Evolutionary conservation across 257 asterid species (phyloP), one percentile per base, ranked within the genome.

Genomic region (Solanum raphanifolium): DNA sequence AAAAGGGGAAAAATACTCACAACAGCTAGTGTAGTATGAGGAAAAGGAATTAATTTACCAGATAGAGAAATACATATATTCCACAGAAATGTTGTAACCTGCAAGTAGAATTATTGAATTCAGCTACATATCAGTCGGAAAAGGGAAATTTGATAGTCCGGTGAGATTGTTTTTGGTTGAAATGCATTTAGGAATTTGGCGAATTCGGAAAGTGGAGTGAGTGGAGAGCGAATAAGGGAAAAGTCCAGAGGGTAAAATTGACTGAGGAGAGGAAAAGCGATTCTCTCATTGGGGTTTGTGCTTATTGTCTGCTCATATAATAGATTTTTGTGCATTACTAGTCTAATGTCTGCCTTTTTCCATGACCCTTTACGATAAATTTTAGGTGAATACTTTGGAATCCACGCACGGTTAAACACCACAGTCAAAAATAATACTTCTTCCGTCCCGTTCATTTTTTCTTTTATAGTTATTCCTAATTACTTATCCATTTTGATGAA

Each of bases 261-360:
- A 92, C 88, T 58, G 88, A 52, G 71, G 38, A 16, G 66, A 21
- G 66, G 46, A 21, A 73, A 79, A 27, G 5, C 5, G 65, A 43
- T 43, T 79, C 25, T 81, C 68, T 68, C 78, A 75, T 92, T 62
- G 95, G 89, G 90, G 73, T 91, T 79, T 90, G 98, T 87, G 97
- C 90, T 72, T 29, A 78, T 89, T 90, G 93, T 91, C 90, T 83
- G 84, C 89, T 87, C 65, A 79, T 1, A 18, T 46, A 66, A 48
- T 82, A 62, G 35, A 38, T 55, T 35, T 46, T n/a, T 62, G 81
- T 82, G 85, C 85, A 81, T 31, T 81, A 46, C 65, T 41, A 79
- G 35, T 79, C 39, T 18, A 29, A 1, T 81, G 29, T 46, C 69
- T 9, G 41, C 41, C 68, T 29, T 41, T 21, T 65, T 82, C 39